Base-by-base conservation (phyloP, 306 rosid species). In the Vigna nakashimae region DNA sequence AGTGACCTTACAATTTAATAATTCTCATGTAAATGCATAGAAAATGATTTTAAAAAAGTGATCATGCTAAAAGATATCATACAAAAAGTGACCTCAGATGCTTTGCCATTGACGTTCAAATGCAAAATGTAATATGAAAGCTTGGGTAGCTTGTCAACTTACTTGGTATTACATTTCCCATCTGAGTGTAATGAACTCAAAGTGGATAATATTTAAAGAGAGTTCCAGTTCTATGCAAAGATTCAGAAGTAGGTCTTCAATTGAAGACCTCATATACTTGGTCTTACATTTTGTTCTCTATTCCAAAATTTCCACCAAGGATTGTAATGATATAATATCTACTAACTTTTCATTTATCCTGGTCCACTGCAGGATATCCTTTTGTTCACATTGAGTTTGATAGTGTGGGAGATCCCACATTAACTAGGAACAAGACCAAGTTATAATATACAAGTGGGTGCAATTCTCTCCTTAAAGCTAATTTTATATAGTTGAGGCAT, bases 201-300 rank as follows among this genome's bases (percentile, higher is more conserved):
- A 6, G 59, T 26, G 12, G 67, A 48, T 62, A 59, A 62, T 63
- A 17, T 65, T 69, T 63, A 60, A 82, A 75, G 55, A 63, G 51
- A 9, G 18, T 28, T 45, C 28, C 36, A 28, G 53, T 46, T 59
- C 55, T 48, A 48, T 22, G 57, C 63, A 46, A 28, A 82, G 50
- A 71, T 65, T 57, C 26, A 48, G 45, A 26, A 70, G 32, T 24
- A 38, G 64, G 24, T 67, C 48, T 68, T 78, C 40, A 68, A 45
- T 40, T 48, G 49, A 42, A 82, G 68, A 65, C 43, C 58, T 69
- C 48, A 69, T 71, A 52, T 16, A 55, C 55, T 72, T 65, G 43
- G 11, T 57, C 32, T 42, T 55, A 17, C 49, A 20, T 49, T 72
- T 48, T 38, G 71, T 50, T 69, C 55, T 73, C 46, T 73, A 52